phyloP scores from a whole-genome alignment of 176 grass and related monocot genomes.

The Oryza australiensis region DNA sequence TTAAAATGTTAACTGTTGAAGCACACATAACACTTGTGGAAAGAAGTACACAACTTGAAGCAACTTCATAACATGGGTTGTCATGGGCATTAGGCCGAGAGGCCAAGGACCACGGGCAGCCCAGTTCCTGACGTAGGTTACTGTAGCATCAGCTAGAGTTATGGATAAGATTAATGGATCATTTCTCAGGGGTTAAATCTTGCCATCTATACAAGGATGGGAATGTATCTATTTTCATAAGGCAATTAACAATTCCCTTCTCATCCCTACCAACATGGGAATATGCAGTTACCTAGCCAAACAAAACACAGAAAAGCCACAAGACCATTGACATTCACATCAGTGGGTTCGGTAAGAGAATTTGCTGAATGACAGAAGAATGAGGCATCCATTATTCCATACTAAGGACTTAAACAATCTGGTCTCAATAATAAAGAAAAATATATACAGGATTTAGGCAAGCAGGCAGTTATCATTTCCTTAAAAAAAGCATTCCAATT shows the following conservation, averaged over 20 bases:
- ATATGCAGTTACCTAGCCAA: not conserved
- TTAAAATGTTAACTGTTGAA: not conserved
- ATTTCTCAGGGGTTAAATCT: no score
- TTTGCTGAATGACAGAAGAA: slow-evolving; percentile 17
- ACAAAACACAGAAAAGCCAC: not conserved
- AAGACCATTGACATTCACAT: not conserved
- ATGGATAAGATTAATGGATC: no score
- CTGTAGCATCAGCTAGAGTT: no score
- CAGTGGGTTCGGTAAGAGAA: slow-evolving; percentile 10
- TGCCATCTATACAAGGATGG: no score
- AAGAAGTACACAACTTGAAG: not conserved
- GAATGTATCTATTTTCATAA: no score
- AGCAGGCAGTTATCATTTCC: slow-evolving; percentile 24
- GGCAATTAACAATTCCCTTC: no score
- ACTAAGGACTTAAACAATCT: not conserved
- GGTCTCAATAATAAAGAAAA: not conserved
- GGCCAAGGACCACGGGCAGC: no score
- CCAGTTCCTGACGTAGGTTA: no score
- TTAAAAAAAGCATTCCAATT: not conserved
- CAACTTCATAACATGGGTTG: not conserved
- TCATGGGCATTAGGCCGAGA: no score
- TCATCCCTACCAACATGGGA: no score
- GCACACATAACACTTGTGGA: not conserved
- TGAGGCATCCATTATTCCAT: not conserved
- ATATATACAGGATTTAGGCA: slow-evolving; percentile 1